These are phyloP conservation scores for Apiotrichum sp. DNA, from an alignment of 1,284 basidiomycete genomes.

Conservation along the genomic window DNA sequence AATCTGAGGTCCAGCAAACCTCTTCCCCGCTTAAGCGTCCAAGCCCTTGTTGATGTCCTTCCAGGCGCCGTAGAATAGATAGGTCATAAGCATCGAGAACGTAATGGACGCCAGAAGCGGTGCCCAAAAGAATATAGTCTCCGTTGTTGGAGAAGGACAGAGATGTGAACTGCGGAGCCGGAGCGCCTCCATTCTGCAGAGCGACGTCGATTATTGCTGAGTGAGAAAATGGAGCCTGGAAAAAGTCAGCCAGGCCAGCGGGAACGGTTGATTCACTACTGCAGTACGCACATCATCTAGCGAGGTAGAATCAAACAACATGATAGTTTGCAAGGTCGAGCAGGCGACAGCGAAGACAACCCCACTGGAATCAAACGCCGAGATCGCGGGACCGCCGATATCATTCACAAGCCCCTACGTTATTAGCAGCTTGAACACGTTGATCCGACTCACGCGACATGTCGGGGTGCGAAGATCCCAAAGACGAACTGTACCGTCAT, in stretches of 20 bases:
- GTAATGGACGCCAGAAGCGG: constrained; percentile 87
- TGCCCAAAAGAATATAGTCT: constrained; percentile 84
- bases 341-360: constrained; percentile 89
- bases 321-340: constrained; percentile 69
- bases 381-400: constrained; percentile 62
- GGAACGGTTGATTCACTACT: background rate
- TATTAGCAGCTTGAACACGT: no score
- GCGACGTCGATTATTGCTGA: constrained; percentile 70
- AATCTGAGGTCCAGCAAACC: constrained; percentile 85
- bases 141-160: constrained; percentile 84
- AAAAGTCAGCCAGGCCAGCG: no score
- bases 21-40: constrained; percentile 85
- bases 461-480: constrained; percentile 84
- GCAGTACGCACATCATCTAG: constrained; percentile 62
- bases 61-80: constrained; percentile 69
- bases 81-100: constrained; percentile 84
- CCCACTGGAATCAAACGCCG: constrained; percentile 85
- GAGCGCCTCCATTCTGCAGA: constrained; percentile 54
- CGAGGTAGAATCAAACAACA: constrained; percentile 81
- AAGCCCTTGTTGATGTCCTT: constrained; percentile 65
- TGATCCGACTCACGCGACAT: constrained; percentile 53
- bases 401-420: constrained; percentile 48
- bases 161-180: constrained; percentile 83
- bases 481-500: constrained; percentile 89
- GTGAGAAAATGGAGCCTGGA: constrained; percentile 69